Evolutionary conservation across 805 yeast genomes (phyloP), one percentile per base, ranked within the genome.

Genomic region (Wickerhamomyces bovis): DNA sequence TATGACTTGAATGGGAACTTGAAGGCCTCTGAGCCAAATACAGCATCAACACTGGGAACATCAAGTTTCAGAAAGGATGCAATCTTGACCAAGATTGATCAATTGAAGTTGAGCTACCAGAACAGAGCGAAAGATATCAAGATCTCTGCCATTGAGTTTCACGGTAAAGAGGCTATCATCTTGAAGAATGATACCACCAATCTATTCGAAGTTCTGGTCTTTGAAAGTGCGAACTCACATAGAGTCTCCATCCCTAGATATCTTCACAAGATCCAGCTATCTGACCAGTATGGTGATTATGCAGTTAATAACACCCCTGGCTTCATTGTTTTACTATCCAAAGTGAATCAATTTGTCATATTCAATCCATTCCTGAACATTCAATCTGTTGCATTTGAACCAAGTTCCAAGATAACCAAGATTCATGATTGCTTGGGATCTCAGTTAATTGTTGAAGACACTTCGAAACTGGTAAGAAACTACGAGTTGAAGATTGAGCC

Each of bases 81-180:
- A 56, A 81, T 83, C n/a, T 66, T 87, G 49, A 79, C 89, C 0
- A 77, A 75, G 56, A 63, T 85, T 2, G 80, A 79, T 16, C 62
- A 76, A 0, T 57, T 67, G 18, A 54, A 55, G 1, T 64, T 70
- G 36, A 67, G 60, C 44, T 36, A 64, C 12, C 59, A 62, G 18
- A 65, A 66, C 6, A 58, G 65, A n/a, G 50, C 60, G 11, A 42
- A 53, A 2, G 43, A 60, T 16, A 50, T 76, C 25, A 69, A 69
- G 41, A 59, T 72, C 1, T 60, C 64, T 42, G 69, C 69, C 9
- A 48, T 77, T n/a, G 54, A 58, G 5, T 77, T 68, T 51, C 73
- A 72, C 20, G 78, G 75, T 25, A 77, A 76, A 53, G 92, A 87
- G 57, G 83, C 82, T 0, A 57, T 87, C 1, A 76, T 81, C 0